Evolutionary conservation across 805 yeast genomes (phyloP), one percentile per base, ranked within the genome.

Genomic region (Spathaspora gorwiae): DNA sequence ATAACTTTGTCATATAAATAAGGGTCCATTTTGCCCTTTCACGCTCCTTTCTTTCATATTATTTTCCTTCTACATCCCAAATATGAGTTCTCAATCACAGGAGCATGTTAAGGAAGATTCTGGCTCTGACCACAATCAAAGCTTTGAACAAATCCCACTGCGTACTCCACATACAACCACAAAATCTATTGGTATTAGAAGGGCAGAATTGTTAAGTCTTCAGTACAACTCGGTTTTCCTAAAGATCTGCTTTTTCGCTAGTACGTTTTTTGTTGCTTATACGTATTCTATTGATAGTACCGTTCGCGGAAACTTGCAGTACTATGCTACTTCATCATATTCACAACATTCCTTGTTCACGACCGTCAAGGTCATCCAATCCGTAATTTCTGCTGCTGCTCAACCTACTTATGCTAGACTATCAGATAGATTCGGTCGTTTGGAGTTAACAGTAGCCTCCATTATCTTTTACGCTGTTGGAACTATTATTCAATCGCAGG

Each of bases 341-440:
- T 46, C 70, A 27, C 53, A 59, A 7, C 85, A 82, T 56, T 76
- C 87, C 7, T 64, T 79, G 44, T 59, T 75, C 37, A 71, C 88
- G 6, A 78, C 88, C 2, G 73, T 83, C 46, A 72, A 75, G 48
- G 83, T 81, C 27, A 72, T 83, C 48, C 70, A 72, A 45, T 65
- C 76, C 26, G 85, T 83, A 35, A 72, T 80, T 45, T 83, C 79
- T 37, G 85, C 86, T 15, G 87, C 83, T 13, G 73, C 84, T 3
- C 84, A 80, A 56, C 80, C 84, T 3, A 69, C 78, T 5, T 80
- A 72, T 47, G 87, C 88, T 9, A 67, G 85, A 51, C 61, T 83
- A 32, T 73, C 84, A 6, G 87, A 83, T 57, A 68, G 74, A 13
- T 81, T 80, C 54, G 89, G 89, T 11, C 76, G 89, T 56, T 51